Evolutionary conservation across 176 grass and related monocot genomes (phyloP).

Genomic region (Calamus simplicifolius): DNA sequence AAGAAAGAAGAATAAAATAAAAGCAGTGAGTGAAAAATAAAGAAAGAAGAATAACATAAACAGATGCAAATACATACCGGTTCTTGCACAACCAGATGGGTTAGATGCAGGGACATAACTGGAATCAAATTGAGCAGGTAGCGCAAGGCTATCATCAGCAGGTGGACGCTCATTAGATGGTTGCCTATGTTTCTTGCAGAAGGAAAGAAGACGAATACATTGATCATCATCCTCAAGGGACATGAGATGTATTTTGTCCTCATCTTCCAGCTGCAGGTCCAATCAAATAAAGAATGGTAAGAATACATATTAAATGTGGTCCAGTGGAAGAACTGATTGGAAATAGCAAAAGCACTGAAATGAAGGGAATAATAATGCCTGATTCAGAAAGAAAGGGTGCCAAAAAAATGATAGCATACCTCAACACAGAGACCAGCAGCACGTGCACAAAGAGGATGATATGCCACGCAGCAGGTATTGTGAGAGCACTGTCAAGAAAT

Average conservation of each 20-base stretch:
- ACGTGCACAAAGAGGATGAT: conserved; percentile 97
- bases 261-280: conserved; percentile 82
- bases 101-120: conserved; percentile 32
- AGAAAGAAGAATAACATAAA: neutral
- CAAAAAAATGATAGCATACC: conserved; percentile 36
- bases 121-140: conserved; percentile 29
- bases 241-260: conserved; percentile 81
- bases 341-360: no score
- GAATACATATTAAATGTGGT: no score
- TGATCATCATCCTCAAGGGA: conserved; percentile 86
- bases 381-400: neutral
- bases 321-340: no score
- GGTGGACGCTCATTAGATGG: conserved; percentile 69
- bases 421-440: conserved; percentile 98
- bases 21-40: no score
- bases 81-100: conserved; percentile 94
- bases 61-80: conserved; percentile 38
- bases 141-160: conserved; percentile 31
- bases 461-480: conserved; percentile 89
- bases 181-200: conserved; percentile 95
- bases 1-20: neutral
- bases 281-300: conserved; percentile 1
- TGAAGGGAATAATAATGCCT: no score
- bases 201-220: conserved; percentile 93
- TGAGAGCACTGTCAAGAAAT: conserved; percentile 73